These are phyloP conservation scores for Scutellaria baicalensis DNA, from an alignment of 257 asterid species.

Conservation along the genomic window DNA sequence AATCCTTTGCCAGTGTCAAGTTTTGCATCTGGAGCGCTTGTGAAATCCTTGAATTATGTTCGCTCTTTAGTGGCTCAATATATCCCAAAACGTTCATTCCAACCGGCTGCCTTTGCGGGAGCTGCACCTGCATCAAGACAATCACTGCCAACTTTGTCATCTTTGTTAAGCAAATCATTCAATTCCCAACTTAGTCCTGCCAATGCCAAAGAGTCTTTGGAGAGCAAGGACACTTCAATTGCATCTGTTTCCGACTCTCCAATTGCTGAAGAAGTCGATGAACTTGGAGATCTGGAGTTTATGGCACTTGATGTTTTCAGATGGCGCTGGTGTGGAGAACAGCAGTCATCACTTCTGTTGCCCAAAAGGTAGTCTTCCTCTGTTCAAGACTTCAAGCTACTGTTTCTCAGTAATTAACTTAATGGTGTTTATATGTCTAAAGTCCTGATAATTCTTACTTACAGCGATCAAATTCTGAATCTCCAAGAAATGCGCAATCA, in stretches of 20 bases:
- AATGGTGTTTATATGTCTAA: slow-evolving; percentile 8
- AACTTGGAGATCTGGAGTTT: slow-evolving; percentile 62
- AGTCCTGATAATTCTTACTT: slow-evolving; percentile 25
- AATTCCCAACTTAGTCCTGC: slow-evolving; percentile 83
- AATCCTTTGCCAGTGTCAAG: slow-evolving; percentile 82
- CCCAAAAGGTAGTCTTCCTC: slow-evolving; percentile 64
- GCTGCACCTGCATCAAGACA: slow-evolving; percentile 85
- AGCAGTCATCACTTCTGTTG: slow-evolving; percentile 58
- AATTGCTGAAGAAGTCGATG: slow-evolving; percentile 79
- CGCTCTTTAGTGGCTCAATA: slow-evolving; percentile 92
- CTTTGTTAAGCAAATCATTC: slow-evolving; percentile 89
- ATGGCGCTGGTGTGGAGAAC: slow-evolving; percentile 98
- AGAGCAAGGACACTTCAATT: slow-evolving; percentile 72
- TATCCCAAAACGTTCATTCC: slow-evolving; percentile 90
- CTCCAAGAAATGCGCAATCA: slow-evolving; percentile 64
- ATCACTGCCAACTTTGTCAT: slow-evolving; percentile 79
- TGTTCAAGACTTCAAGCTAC: slow-evolving; percentile 11
- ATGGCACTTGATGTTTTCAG: slow-evolving; percentile 79
- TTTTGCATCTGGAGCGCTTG: slow-evolving; percentile 85
- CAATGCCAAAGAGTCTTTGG: slow-evolving; percentile 69
- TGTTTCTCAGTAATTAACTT: slow-evolving; percentile 3
- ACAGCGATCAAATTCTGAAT: slow-evolving; percentile 74
- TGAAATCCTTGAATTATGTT: slow-evolving; percentile 86
- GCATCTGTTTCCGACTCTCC: slow-evolving; percentile 65
- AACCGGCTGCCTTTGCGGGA: slow-evolving; percentile 96